Conservation (phyloP, 371 early-diverging fungal genomes). For the Mucor ambiguus region DNA sequence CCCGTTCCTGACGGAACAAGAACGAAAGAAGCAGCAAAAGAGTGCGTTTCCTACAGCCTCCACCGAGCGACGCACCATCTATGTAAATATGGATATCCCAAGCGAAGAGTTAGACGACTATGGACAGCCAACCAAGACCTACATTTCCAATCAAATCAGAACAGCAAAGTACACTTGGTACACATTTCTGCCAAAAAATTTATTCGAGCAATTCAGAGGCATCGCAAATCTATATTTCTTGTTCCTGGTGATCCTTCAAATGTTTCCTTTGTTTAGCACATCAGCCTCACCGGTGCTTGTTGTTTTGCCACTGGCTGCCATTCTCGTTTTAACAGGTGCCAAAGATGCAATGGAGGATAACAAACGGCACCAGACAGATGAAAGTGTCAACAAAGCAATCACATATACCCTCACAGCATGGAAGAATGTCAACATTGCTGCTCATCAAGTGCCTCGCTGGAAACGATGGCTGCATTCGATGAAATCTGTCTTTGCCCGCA, state of each 20-base stretch:
- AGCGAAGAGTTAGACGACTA: constrained; percentile 43
- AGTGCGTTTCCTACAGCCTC: constrained; percentile 42
- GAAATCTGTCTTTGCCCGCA: background rate
- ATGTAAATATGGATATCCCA: constrained; percentile 51
- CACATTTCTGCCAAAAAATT: constrained; percentile 92
- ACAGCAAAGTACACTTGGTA: constrained; percentile 86
- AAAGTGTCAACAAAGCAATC: constrained; percentile 69
- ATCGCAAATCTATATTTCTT: constrained; percentile 95
- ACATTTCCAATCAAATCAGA: constrained; percentile 69
- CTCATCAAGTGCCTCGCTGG: constrained; percentile 44
- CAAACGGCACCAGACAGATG: constrained; percentile 85
- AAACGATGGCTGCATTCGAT: constrained; percentile 10
- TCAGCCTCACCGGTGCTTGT: constrained; percentile 77
- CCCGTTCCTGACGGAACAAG: background rate
- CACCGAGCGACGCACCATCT: constrained; percentile 43
- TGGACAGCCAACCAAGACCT: constrained; percentile 36
- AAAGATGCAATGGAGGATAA: constrained; percentile 97
- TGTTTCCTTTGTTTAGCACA: constrained; percentile 73
- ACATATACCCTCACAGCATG: constrained; percentile 57
- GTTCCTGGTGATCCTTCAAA: constrained; percentile 84
- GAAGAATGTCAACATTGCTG: constrained; percentile 61
- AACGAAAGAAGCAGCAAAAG: constrained; percentile 20
- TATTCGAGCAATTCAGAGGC: constrained; percentile 91
- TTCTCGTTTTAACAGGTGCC: constrained; percentile 83
- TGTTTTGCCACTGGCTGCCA: constrained; percentile 82